These are phyloP conservation scores for Termitomyces sp. DNA, from an alignment of 768 basidiomycete genomes.

Conservation along the genomic window DNA sequence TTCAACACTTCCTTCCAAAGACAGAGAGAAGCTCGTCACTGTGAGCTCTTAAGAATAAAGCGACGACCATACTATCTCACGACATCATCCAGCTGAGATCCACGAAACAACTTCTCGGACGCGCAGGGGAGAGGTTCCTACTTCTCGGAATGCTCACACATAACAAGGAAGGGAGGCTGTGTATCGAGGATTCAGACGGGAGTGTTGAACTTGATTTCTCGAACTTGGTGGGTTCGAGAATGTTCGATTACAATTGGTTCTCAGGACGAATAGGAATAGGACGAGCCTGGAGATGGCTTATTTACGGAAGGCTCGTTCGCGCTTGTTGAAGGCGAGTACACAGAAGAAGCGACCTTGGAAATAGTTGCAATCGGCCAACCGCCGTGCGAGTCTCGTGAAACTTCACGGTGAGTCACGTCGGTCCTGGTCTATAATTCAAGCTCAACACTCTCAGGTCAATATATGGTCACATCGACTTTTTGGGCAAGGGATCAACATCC, in stretches of 20 bases:
- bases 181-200: conserved; percentile 92
- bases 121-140: conserved; percentile 86
- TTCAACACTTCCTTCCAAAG: conserved; percentile 86
- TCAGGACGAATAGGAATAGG: conserved; percentile 33
- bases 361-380: conserved; percentile 97
- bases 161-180: conserved; percentile 86
- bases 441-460: conserved; percentile 57
- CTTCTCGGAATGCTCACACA: conserved; percentile 91
- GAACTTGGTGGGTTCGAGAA: conserved; percentile 57
- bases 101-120: conserved; percentile 92
- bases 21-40: conserved; percentile 85
- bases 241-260: conserved; percentile 8
- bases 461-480: conserved; percentile 95
- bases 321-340: conserved; percentile 95
- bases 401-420: conserved; percentile 57
- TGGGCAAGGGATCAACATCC: conserved; percentile 92
- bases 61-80: neutral
- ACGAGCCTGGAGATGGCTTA: conserved; percentile 91
- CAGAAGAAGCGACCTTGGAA: conserved; percentile 81
- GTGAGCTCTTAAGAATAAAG: conserved; percentile 35
- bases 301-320: conserved; percentile 97
- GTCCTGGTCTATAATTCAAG: conserved; percentile 7
- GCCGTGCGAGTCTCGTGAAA: conserved; percentile 87
- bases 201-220: conserved; percentile 85
- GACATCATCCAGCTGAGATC: conserved; percentile 67